Conservation (phyloP, 2,329 filamentous ascomycete genomes). For the Colletotrichum destructivum region DNA sequence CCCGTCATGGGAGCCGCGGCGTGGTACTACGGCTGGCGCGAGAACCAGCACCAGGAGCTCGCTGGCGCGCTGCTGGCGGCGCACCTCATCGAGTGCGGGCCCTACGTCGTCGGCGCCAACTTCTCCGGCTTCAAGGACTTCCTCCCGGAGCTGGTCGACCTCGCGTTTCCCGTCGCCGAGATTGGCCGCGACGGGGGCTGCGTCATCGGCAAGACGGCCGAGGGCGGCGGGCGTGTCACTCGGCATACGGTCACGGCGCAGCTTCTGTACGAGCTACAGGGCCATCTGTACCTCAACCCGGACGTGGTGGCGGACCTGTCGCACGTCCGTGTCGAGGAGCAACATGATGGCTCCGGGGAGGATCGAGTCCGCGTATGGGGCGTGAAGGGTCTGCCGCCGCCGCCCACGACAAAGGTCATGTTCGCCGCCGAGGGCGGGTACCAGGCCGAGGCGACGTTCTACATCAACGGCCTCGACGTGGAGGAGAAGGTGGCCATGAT, state of each 20-base stretch:
- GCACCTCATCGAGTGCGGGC: conserved; percentile 66
- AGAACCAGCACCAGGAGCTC: conserved; percentile 61
- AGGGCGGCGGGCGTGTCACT: conserved; percentile 53
- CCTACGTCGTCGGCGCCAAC: conserved; percentile 67
- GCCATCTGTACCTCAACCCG: conserved; percentile 63
- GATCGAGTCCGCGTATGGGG: conserved; percentile 58
- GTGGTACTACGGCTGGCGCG: conserved; percentile 66
- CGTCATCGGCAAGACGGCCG: conserved; percentile 56
- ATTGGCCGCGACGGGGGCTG: conserved; percentile 60
- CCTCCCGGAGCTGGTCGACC: conserved; percentile 49
- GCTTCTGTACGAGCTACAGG: conserved; percentile 65
- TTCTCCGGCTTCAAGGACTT: conserved; percentile 61
- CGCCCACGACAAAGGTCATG: conserved; percentile 67
- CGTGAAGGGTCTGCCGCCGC: conserved; percentile 59
- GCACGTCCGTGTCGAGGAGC: conserved; percentile 54
- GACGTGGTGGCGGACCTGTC: conserved; percentile 61
- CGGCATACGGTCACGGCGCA: conserved; percentile 59
- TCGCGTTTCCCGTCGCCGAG: conserved; percentile 66
- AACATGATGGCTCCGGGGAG: conserved; percentile 37
- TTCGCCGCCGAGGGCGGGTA: conserved; percentile 65
- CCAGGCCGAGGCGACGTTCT: conserved; percentile 54
- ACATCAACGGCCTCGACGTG: conserved; percentile 40
- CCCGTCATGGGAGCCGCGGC: conserved; percentile 67
- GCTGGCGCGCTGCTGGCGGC: conserved; percentile 63
- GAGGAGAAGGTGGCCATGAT: conserved; percentile 46